Evolutionary conservation across 768 basidiomycete species (phyloP).

Genomic region (Sarcodon aspratus): DNA sequence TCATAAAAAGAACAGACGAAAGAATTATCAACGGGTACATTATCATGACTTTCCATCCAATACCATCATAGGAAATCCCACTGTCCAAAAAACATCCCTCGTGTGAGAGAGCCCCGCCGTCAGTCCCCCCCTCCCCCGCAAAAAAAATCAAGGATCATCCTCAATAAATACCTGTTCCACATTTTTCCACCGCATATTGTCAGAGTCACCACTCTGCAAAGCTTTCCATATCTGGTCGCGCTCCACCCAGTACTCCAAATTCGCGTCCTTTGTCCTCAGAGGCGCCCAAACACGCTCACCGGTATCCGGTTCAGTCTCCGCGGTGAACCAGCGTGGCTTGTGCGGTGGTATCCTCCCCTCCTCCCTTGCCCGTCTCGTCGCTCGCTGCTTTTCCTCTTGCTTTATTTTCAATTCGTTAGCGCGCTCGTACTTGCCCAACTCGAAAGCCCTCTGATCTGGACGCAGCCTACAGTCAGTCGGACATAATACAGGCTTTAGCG

Average conservation of each 20-base stretch:
- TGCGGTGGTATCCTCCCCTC: conserved; percentile 63
- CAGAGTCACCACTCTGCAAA: conserved; percentile 17
- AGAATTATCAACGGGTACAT: too few relatives aligned
- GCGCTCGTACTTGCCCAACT: conserved; percentile 74
- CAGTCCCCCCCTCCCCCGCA: neutral
- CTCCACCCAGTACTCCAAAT: conserved; percentile 77
- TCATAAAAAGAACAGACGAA: too few relatives aligned
- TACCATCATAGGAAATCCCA: too few relatives aligned
- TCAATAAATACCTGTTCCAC: conserved; percentile 81
- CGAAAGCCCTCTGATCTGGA: conserved; percentile 92
- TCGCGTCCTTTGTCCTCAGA: conserved; percentile 27
- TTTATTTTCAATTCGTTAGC: conserved; percentile 70
- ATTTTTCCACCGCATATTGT: conserved; percentile 39
- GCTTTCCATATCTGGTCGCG: conserved; percentile 50
- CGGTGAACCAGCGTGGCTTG: conserved; percentile 78
- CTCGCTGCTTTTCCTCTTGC: conserved; percentile 77
- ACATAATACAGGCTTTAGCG: conserved; percentile 59
- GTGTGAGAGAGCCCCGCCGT: too few relatives aligned
- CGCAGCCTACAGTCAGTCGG: conserved; percentile 90
- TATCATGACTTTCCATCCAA: too few relatives aligned
- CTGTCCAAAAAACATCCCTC: too few relatives aligned
- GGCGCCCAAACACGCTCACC: conserved; percentile 87
- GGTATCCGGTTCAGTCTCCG: conserved; percentile 78
- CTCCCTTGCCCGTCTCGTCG: conserved; percentile 64
- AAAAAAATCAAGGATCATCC: conserved; percentile 23